Percentiles rank a stretch among this genome's conserved stretches.
These are phyloP conservation scores for Dothideomycetes sp. DNA, from an alignment of 2,329 filamentous ascomycete species.

Conservation along the genomic window DNA sequence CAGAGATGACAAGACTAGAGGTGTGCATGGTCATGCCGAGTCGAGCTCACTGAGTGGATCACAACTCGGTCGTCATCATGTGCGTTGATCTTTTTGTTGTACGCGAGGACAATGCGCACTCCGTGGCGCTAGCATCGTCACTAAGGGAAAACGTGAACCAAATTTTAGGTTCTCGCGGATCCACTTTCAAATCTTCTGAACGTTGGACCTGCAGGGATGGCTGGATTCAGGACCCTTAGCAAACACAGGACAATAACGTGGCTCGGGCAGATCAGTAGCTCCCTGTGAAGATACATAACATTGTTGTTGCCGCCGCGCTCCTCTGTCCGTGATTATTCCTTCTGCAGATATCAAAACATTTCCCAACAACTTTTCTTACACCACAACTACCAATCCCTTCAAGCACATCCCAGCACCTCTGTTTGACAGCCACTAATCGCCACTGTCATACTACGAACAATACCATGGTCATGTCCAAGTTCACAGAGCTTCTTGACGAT, in stretches of 20 bases:
- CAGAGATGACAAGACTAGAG: no score
- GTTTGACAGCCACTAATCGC: neutral
- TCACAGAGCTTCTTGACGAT: constrained; percentile 28
- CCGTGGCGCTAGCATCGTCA: no score
- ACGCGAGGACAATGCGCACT: no score
- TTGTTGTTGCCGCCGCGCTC: constrained; percentile 4
- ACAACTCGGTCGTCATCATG: no score
- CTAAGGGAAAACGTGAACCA: constrained; percentile 11
- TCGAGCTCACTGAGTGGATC: no score
- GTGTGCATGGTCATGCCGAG: no score
- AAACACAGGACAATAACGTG: no score
- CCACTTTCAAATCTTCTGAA: constrained; percentile 8
- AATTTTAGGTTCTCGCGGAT: constrained; percentile 9
- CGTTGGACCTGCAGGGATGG: constrained; percentile 10
- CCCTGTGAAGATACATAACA: no score
- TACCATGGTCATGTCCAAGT: constrained; percentile 27
- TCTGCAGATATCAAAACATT: neutral
- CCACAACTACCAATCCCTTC: neutral
- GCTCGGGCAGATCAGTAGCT: constrained; percentile 3
- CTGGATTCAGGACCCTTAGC: constrained; percentile 10
- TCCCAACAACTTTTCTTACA: neutral
- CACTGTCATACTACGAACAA: neutral
- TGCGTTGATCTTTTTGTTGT: no score
- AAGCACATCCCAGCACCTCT: neutral
- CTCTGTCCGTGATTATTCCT: neutral